phyloP scores from a whole-genome alignment of 441 rosid species.

The Aleurites moluccanus region DNA sequence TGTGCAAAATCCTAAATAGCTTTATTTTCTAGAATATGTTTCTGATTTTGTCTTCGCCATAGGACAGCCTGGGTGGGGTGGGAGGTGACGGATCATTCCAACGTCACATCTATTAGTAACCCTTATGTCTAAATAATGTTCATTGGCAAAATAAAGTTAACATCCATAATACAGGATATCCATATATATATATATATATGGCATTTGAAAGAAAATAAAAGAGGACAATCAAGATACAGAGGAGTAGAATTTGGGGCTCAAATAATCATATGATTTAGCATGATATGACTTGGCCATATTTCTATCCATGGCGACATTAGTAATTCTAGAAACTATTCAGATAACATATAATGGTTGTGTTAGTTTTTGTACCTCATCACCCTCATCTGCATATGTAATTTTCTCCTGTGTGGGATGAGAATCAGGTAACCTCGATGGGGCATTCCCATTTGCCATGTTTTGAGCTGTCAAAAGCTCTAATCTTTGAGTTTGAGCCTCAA shows the following conservation, averaged over 20 bases:
- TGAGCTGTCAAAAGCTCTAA: constrained; percentile 90
- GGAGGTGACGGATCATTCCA: no score
- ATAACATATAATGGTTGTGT: not conserved
- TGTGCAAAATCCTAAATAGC: not conserved
- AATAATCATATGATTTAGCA: not conserved
- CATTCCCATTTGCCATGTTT: constrained; percentile 60
- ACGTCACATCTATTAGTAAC: no score
- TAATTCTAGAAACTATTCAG: not conserved
- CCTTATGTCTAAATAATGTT: not conserved
- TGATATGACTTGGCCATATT: not conserved
- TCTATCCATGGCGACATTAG: not conserved
- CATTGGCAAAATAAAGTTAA: not conserved
- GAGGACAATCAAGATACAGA: not conserved
- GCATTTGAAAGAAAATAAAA: no score
- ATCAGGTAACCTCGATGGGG: constrained; percentile 54
- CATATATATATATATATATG: no score
- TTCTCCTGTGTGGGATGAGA: constrained; percentile 48
- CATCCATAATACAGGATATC: not conserved
- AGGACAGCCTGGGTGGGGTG: not conserved
- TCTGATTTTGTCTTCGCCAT: not conserved
- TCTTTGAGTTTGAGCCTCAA: constrained; percentile 92
- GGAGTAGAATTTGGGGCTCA: not conserved
- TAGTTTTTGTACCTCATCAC: constrained; percentile 75
- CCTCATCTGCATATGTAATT: constrained; percentile 87
- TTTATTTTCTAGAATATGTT: not conserved